Evolutionary conservation across 2,329 filamentous ascomycete species (phyloP).

Genomic region (Pseudogymnoascus pannorum): DNA sequence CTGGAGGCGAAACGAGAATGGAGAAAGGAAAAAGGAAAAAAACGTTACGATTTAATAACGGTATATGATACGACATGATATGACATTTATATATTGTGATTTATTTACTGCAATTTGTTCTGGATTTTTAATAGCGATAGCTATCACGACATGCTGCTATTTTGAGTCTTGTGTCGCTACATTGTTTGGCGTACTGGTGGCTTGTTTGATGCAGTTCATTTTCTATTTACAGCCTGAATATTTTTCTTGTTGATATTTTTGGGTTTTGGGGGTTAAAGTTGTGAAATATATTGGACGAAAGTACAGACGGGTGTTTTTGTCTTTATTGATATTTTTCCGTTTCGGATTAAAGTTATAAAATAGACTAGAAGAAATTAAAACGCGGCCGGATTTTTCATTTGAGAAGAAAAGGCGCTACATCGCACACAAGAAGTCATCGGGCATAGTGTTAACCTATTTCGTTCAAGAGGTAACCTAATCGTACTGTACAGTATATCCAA

Average conservation of each 20-base stretch:
- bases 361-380: background rate
- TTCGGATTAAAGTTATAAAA: background rate
- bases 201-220: too few relatives aligned
- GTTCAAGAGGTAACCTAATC: background rate
- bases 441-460: background rate
- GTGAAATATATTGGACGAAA: too few relatives aligned
- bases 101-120: background rate
- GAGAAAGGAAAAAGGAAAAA: background rate
- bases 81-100: background rate
- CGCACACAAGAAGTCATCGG: background rate
- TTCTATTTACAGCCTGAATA: too few relatives aligned
- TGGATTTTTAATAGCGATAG: background rate
- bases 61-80: background rate
- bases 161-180: background rate
- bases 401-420: too few relatives aligned
- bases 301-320: too few relatives aligned
- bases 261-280: background rate
- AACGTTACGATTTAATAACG: background rate
- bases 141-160: background rate
- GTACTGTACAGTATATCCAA: constrained; percentile 5
- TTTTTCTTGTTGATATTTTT: too few relatives aligned
- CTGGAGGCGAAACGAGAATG: too few relatives aligned
- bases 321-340: background rate
- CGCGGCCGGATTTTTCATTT: too few relatives aligned
- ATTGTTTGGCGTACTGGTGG: too few relatives aligned